Percentiles rank a stretch among this genome's conserved stretches.
Conservation (phyloP, 768 basidiomycete genomes). For the Mycena rebaudengoi region DNA sequence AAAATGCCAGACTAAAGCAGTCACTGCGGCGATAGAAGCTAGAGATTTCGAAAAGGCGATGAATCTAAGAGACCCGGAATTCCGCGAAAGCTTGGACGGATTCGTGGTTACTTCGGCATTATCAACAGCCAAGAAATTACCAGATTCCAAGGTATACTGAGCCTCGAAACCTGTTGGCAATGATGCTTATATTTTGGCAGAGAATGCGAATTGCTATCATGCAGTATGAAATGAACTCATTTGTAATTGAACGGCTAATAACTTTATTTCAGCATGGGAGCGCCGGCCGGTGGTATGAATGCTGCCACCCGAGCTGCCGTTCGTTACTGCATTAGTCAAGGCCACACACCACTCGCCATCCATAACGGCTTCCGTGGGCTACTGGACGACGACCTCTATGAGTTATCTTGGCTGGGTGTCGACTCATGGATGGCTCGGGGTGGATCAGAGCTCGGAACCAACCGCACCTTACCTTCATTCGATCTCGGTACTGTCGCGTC, state of each 20-base stretch:
- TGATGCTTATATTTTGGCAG: slow-evolving; percentile 42
- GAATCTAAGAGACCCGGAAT: slow-evolving; percentile 91
- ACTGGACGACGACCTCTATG: slow-evolving; percentile 85
- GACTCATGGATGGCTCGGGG: slow-evolving; percentile 97
- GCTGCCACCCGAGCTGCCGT: slow-evolving; percentile 95
- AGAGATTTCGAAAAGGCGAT: slow-evolving; percentile 91
- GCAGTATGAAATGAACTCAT: slow-evolving; percentile 67
- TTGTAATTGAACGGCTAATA: slow-evolving; percentile 8
- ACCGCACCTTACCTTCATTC: slow-evolving; percentile 84
- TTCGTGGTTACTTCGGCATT: slow-evolving; percentile 80
- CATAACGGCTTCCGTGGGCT: slow-evolving; percentile 97
- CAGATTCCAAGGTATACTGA: slow-evolving; percentile 52
- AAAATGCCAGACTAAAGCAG: slow-evolving; percentile 76
- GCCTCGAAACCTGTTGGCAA: background rate
- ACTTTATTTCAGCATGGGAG: slow-evolving; percentile 75
- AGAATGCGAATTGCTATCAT: slow-evolving; percentile 83
- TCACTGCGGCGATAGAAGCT: slow-evolving; percentile 80
- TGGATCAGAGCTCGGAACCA: slow-evolving; percentile 97
- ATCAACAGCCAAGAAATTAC: slow-evolving; percentile 60
- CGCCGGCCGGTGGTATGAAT: slow-evolving; percentile 99
- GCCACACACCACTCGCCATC: slow-evolving; percentile 91
- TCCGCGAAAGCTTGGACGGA: slow-evolving; percentile 85
- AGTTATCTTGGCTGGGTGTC: slow-evolving; percentile 95
- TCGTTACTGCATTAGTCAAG: slow-evolving; percentile 91
- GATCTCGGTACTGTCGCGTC: slow-evolving; percentile 91